Percentiles rank a stretch among this genome's conserved stretches.
Evolutionary conservation across 225 moss, liverwort and hornwort genomes (phyloP).

Genomic region (Bryoerythrophyllum caledonicum): DNA sequence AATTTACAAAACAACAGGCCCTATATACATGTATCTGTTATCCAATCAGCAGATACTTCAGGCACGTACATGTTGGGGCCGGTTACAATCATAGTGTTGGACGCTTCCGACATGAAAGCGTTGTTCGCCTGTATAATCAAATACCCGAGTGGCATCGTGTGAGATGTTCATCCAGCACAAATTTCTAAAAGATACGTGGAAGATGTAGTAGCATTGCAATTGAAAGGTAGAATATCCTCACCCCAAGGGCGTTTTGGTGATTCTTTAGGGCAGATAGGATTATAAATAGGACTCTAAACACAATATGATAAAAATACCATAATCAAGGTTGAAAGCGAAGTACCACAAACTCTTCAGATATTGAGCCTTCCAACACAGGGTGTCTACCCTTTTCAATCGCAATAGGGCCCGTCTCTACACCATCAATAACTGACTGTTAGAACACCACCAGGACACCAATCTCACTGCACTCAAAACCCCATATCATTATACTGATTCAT

Average conservation of each 20-base stretch:
- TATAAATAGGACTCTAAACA: conserved; percentile 4
- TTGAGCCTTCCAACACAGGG: conserved; percentile 73
- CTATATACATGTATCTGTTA: background rate
- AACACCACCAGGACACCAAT: conserved; percentile 3
- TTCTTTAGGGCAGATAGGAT: background rate
- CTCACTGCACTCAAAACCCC: conserved; percentile 14
- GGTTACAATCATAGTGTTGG: conserved; percentile 83
- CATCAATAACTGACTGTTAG: conserved; percentile 22
- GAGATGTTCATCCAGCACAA: conserved; percentile 21
- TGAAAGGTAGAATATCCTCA: conserved; percentile 8
- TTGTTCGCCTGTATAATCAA: conserved; percentile 67
- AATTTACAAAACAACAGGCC: background rate
- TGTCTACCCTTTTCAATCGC: conserved; percentile 96
- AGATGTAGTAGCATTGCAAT: background rate
- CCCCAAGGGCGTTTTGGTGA: background rate
- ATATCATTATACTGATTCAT: background rate
- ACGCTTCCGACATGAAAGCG: conserved; percentile 79
- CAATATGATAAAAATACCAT: conserved; percentile 2
- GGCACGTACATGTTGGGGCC: conserved; percentile 88
- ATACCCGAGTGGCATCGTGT: conserved; percentile 21
- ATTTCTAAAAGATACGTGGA: background rate
- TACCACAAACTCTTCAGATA: conserved; percentile 82
- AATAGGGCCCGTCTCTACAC: conserved; percentile 77
- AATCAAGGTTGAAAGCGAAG: conserved; percentile 1
- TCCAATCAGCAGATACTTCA: conserved; percentile 13